These are phyloP conservation scores for Aspergillus affinis DNA, from an alignment of 495 filamentous ascomycete species.

Conservation along the genomic window DNA sequence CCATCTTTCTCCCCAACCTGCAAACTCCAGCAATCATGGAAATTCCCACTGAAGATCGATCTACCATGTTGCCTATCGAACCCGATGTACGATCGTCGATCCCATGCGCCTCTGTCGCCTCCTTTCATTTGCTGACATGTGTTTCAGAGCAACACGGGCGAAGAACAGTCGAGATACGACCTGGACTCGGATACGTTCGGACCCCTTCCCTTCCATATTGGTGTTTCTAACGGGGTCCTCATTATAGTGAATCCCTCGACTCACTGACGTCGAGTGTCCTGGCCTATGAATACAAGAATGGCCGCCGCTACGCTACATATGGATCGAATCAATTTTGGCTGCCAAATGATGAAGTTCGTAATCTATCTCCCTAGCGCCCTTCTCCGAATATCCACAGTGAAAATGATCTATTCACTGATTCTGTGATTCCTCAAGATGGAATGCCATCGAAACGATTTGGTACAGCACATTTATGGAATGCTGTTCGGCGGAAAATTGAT, in stretches of 20 bases:
- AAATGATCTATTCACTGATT: too few species aligned
- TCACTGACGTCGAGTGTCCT: not conserved
- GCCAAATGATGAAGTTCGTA: not conserved
- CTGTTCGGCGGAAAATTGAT: not conserved
- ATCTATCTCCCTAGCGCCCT: too few species aligned
- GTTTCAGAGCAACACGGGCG: not conserved
- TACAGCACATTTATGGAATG: slow-evolving; percentile 3
- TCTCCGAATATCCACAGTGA: too few species aligned
- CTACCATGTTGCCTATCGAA: not conserved
- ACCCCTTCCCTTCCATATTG: not conserved
- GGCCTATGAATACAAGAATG: not conserved
- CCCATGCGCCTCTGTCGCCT: not conserved
- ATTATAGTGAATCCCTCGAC: not conserved
- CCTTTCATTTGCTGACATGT: not conserved
- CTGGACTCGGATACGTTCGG: not conserved
- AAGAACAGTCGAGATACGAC: not conserved
- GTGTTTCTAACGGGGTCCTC: not conserved
- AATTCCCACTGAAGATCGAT: not conserved
- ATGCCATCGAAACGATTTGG: not conserved
- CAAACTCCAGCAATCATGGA: not conserved
- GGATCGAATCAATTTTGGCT: not conserved
- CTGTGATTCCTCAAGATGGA: not conserved
- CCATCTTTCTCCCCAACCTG: not conserved
- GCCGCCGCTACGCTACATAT: not conserved
- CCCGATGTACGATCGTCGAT: not conserved